Evolutionary conservation across 202 grass and related monocot species (phyloP), one percentile per base, ranked within the genome.

Genomic region (Schoenoplectus triqueter): DNA sequence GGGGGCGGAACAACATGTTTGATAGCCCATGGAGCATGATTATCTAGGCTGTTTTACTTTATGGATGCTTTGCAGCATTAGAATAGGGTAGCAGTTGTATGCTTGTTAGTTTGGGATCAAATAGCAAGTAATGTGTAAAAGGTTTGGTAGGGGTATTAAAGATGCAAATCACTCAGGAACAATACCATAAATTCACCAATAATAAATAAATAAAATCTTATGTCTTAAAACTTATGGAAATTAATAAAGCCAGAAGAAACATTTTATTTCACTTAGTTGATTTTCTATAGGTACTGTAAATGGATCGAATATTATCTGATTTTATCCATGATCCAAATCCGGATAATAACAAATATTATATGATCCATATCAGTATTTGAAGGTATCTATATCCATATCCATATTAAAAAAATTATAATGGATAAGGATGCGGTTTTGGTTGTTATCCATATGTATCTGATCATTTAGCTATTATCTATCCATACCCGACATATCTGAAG

Each of bases 41-140:
- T 31, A 31, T 31, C 31, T 31, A 31, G 69, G 22, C 17, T 69
- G 15, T 44, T 14, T 41, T 17, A 68, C 10, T 17, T 46, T 39
- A 17, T 39, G 68, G 42, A 18, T 46, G 40, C 52, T 56, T 56
- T n/a, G 15, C 55, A 59, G 13, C 6, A 18, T 48, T 72, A 49
- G 5, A 72, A 20, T 72, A 50, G 45, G 45, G 49, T 72, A 19
- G 17, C n/a, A 67, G n/a, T 10, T 49, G 31, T 31, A 31, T 31
- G 31, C 31, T 31, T 31, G 31, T 31, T 59, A 59, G 73, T 78
- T 76, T 13, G 6, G 46, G 70, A 73, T 73, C 46, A 73, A 51
- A 4, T 21, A 73, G 70, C 0, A 17, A 50, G 70, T 73, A 22
- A 52, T 41, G 10, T 57, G 52, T 42, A 40, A 75, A 61, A 54